Evolutionary conservation across 345 rosid species (phyloP).

Genomic region (Draba incana): DNA sequence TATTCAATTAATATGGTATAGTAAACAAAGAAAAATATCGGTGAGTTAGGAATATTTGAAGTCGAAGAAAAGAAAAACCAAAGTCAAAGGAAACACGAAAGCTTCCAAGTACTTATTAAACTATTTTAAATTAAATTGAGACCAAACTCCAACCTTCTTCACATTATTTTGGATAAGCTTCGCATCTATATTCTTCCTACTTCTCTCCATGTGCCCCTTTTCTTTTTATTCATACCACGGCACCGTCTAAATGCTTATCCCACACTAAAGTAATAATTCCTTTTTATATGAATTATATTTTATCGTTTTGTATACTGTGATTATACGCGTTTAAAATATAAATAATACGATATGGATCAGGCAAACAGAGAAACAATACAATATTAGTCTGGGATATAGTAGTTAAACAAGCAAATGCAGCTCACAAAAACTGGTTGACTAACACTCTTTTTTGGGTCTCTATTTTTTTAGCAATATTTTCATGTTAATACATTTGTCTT

Average conservation of each 20-base stretch:
- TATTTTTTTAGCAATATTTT: background rate
- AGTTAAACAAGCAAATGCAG: conserved; percentile 2
- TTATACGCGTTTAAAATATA: background rate
- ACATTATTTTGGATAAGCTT: conserved; percentile 38
- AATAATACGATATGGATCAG: background rate
- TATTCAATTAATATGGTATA: background rate
- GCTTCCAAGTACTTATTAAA: conserved; percentile 16
- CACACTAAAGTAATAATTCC: conserved; percentile 12
- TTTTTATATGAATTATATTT: background rate
- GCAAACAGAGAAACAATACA: background rate
- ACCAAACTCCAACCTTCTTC: conserved; percentile 35
- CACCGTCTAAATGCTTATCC: conserved; percentile 40
- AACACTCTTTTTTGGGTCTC: background rate
- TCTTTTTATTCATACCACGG: conserved; percentile 15
- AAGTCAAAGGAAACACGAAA: conserved; percentile 33
- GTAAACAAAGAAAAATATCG: background rate
- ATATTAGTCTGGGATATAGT: background rate
- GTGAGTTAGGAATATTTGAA: conserved; percentile 3
- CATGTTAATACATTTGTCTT: no score
- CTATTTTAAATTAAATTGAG: conserved; percentile 15
- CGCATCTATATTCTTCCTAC: conserved; percentile 34
- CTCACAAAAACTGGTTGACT: background rate
- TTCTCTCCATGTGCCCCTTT: conserved; percentile 32
- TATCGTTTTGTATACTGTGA: background rate
- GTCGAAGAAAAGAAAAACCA: background rate